phyloP scores from a whole-genome alignment of 2,329 filamentous ascomycete species.

The Thelonectria discophora region DNA sequence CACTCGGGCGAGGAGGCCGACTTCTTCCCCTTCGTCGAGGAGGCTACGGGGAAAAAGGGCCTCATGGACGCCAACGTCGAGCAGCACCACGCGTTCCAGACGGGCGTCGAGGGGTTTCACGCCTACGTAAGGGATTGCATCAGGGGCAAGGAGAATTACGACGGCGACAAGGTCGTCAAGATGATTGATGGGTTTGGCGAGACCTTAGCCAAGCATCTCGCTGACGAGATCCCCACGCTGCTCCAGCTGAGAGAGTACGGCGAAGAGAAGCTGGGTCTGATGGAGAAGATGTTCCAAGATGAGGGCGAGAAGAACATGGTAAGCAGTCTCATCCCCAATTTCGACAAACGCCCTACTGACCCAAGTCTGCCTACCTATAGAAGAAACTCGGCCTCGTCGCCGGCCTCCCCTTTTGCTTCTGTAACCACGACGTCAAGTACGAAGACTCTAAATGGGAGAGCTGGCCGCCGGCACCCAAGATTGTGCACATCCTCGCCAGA shows the following conservation, averaged over 20 bases:
- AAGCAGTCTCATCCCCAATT: not conserved
- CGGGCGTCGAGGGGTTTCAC: conserved; percentile 38
- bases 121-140: conserved; percentile 1
- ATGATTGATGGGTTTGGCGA: conserved; percentile 18
- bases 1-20: conserved; percentile 49
- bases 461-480: conserved; percentile 11
- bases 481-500: conserved; percentile 3
- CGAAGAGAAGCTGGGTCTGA: not conserved
- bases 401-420: conserved; percentile 11
- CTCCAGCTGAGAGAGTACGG: conserved; percentile 9
- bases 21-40: conserved; percentile 49
- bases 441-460: conserved; percentile 10
- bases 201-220: conserved; percentile 4
- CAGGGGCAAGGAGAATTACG: not conserved
- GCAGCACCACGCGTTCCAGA: conserved; percentile 50
- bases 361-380: not conserved
- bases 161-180: conserved; percentile 1
- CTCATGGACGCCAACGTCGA: conserved; percentile 50
- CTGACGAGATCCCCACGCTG: conserved; percentile 13
- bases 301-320: conserved; percentile 20
- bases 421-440: conserved; percentile 14
- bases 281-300: not conserved
- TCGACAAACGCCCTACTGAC: too few species aligned
- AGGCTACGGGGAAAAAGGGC: conserved; percentile 42
- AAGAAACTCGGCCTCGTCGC: conserved; percentile 5